Base-by-base conservation (phyloP, 192 early-diverging fungal genomes). In the Jimgerdemannia flammicorona region DNA sequence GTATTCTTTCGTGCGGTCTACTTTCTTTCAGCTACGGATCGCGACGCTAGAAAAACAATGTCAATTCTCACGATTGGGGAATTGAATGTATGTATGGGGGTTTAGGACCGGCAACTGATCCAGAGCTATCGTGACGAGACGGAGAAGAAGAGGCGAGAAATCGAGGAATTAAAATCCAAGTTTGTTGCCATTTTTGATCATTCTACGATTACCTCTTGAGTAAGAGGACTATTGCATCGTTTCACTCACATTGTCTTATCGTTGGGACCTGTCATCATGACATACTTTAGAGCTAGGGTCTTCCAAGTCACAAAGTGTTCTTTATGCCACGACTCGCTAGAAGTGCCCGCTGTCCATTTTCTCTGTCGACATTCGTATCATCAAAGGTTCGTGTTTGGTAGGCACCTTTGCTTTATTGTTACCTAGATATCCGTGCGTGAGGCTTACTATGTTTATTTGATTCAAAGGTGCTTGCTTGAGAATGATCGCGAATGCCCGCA, bases 351-450 rank as follows among this genome's bases (percentile, higher is more conserved):
- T 42, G 87, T 99, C 0, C 95, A 98, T 74, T 99, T 98, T 79
- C 77, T 97, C 75, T 99, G 98, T 85, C 88, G 93, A 73, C 98
- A 99, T 75, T 94, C 95, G 65, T 99, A 93, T 78, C 98, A 99
- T 81, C 91, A 95, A 76, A 82, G 95, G 80, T 95, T 89, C 74
- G 81, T 87, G 7, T 3, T 4, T 70, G 17, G n/a, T 29, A 29
- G 29, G 29, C 29, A 29, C 39, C 1, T 3, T 59, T 59, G 6
- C 14, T 59, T 59, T 59, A 10, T 59, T 59, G 6, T 59, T 70
- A n/a, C 17, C 66, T 73, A 4, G 17, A 63, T 71, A 75, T 42
- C 84, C 78, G 69, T 88, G 80, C 49, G 6, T 59, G 6, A 14
- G 2, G 49, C 2, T 4, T 40, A 20, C 43, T 70, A 66, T 29